These are phyloP conservation scores for Colletotrichum aenigma DNA, from an alignment of 2,329 filamentous ascomycete species.

Conservation along the genomic window DNA sequence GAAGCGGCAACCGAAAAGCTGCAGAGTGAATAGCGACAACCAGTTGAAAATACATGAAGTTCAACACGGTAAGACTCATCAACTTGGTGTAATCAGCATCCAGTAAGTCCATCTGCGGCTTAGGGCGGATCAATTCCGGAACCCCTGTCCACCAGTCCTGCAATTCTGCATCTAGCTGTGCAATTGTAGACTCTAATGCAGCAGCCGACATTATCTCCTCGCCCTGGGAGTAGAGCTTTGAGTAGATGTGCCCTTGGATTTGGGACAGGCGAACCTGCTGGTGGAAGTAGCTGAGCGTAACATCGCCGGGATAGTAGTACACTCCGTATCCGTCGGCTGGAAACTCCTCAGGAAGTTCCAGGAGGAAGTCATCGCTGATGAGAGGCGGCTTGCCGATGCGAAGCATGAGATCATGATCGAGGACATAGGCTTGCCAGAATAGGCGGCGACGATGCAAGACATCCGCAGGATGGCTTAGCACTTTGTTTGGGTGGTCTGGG, in stretches of 20 bases:
- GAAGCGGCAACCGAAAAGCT: neutral
- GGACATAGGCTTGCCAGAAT: slow-evolving; percentile 9
- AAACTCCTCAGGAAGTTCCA: slow-evolving; percentile 11
- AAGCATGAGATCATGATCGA: slow-evolving; percentile 5
- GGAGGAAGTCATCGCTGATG: slow-evolving; percentile 9
- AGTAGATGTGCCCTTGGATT: neutral
- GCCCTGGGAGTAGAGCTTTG: neutral
- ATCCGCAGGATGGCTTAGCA: neutral
- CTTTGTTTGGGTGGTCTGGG: neutral
- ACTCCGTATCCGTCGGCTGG: neutral
- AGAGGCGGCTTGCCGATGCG: slow-evolving; percentile 14
- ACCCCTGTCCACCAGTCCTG: slow-evolving; percentile 3
- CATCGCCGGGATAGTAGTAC: slow-evolving; percentile 1
- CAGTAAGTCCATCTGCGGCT: neutral
- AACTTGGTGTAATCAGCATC: slow-evolving; percentile 8
- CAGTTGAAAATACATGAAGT: slow-evolving; percentile 17
- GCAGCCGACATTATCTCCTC: neutral
- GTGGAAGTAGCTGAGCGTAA: slow-evolving; percentile 7
- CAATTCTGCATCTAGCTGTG: neutral
- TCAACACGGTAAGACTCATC: neutral
- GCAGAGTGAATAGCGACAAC: slow-evolving; percentile 11
- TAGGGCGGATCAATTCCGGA: slow-evolving; percentile 8
- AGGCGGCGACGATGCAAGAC: slow-evolving; percentile 1
- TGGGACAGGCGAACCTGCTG: slow-evolving; percentile 10
- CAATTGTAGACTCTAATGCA: slow-evolving; percentile 5